Base-by-base conservation (phyloP, 164 flowering plant species). In the Berberis thunbergii region DNA sequence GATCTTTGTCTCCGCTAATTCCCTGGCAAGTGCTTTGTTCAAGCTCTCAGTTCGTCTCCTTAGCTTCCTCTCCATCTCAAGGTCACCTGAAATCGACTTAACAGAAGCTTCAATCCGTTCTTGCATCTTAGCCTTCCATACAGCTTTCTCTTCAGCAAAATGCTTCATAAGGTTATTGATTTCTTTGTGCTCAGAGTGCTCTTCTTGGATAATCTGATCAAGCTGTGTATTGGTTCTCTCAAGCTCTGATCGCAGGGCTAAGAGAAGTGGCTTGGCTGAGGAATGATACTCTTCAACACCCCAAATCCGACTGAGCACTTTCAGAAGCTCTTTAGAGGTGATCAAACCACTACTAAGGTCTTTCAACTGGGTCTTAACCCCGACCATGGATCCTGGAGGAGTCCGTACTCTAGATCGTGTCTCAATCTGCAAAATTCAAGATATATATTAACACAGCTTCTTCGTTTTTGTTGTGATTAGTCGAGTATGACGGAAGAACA, bases 161-260 rank as follows among this genome's bases (percentile, higher is more conserved):
- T 82, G 72, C 72, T 85, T 89, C 79, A 85, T 75, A 45, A 89
- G 71, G 69, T 78, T 78, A 67, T 74, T 77, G 43, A 85, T 80
- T 62, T 88, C 96, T 40, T 67, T 74, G 60, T 77, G 75, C 10
- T 79, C 90, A 5, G 86, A 78, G 44, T 76, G 78, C 57, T 83
- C 86, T 43, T 86, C 98, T 46, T 81, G 89, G 75, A 90, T 80
- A 61, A 88, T 69, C 61, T 78, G 86, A 72, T 91, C 88, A 58
- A 91, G 79, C 70, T 77, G 91, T 65, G 81, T 50, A 43, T 87
- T 88, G 45, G 91, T 94, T 60, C 90, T 72, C 75, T 94, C 97
- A 45, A 94, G 86, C 86, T 94, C 99, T n/a, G 82, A 67, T 60
- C 84, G 88, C 46, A 94, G 75, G 49, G 99, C 96, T 7, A 91